Evolutionary conservation across 768 basidiomycete genomes (phyloP).

Genomic region (Mycena epipterygia): DNA sequence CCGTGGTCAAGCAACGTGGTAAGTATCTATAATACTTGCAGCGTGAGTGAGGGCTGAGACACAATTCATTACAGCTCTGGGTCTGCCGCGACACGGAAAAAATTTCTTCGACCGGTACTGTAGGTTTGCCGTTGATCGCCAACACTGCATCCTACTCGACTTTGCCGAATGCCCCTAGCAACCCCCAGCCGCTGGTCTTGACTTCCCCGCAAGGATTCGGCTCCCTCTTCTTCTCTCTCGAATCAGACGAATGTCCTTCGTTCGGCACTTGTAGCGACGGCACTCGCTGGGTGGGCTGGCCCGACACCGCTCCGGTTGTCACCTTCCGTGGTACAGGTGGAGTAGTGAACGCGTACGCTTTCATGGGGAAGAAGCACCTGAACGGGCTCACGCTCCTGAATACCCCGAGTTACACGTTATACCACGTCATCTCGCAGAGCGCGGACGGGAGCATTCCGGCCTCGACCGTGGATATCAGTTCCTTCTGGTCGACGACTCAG

Average conservation of each 20-base stretch:
- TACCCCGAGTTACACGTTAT: conserved; percentile 12
- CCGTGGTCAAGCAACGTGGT: neutral
- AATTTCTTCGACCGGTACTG: conserved; percentile 1
- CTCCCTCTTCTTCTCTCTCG: conserved; percentile 23
- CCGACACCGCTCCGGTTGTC: conserved; percentile 29
- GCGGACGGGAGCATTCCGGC: neutral
- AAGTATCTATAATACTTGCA: neutral
- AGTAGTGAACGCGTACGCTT: conserved; percentile 11
- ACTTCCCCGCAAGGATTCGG: conserved; percentile 21
- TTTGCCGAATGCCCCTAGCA: neutral
- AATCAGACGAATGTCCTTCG: conserved; percentile 26
- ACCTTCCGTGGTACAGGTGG: neutral
- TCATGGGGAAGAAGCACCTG: conserved; percentile 23
- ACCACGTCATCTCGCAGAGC: conserved; percentile 11
- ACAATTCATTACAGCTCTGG: conserved; percentile 20
- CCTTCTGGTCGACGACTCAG: conserved; percentile 24
- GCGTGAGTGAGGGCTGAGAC: no score
- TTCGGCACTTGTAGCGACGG: conserved; percentile 16
- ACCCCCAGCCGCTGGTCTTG: neutral
- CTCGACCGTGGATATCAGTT: neutral
- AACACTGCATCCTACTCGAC: conserved; percentile 25
- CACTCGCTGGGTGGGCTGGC: conserved; percentile 33
- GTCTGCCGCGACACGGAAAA: conserved; percentile 32
- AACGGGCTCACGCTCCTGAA: conserved; percentile 10
- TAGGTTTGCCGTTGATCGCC: conserved; percentile 3